Conservation (phyloP, 768 basidiomycete genomes). For the Sporobolomyces pararoseus region DNA sequence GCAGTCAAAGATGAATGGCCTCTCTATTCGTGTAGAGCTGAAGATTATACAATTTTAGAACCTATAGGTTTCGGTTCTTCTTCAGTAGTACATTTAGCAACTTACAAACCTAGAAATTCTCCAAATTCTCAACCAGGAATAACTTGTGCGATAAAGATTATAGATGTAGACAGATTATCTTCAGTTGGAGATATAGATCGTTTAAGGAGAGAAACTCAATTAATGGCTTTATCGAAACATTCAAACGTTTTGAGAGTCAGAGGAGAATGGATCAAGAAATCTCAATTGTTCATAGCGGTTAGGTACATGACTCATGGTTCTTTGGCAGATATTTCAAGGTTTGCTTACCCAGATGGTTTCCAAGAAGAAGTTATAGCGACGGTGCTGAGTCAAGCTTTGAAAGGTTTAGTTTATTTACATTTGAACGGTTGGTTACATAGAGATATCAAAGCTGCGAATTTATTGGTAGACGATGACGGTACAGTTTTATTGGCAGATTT, state of each 20-base stretch:
- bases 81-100: slow-evolving; percentile 79
- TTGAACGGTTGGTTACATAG: slow-evolving; percentile 83
- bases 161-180: slow-evolving; percentile 72
- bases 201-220: slow-evolving; percentile 64
- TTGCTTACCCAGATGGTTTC: slow-evolving; percentile 82
- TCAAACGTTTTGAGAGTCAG: slow-evolving; percentile 89
- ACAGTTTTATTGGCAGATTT: slow-evolving; percentile 81
- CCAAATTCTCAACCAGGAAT: slow-evolving; percentile 50
- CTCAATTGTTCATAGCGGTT: slow-evolving; percentile 73
- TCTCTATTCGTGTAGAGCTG: slow-evolving; percentile 30
- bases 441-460: slow-evolving; percentile 88
- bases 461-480: slow-evolving; percentile 68
- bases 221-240: slow-evolving; percentile 88
- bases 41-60: slow-evolving; percentile 32
- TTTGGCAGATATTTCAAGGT: slow-evolving; percentile 70
- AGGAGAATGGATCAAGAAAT: slow-evolving; percentile 80
- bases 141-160: slow-evolving; percentile 73
- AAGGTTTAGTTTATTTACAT: slow-evolving; percentile 84
- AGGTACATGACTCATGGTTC: slow-evolving; percentile 35
- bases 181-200: slow-evolving; percentile 46
- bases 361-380: slow-evolving; percentile 83
- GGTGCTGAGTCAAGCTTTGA: slow-evolving; percentile 75
- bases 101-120: slow-evolving; percentile 55
- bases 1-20: slow-evolving; percentile 40
- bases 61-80: slow-evolving; percentile 67